phyloP scores from a whole-genome alignment of 306 rosid genomes.

The Chamaecrista fasciculata region DNA sequence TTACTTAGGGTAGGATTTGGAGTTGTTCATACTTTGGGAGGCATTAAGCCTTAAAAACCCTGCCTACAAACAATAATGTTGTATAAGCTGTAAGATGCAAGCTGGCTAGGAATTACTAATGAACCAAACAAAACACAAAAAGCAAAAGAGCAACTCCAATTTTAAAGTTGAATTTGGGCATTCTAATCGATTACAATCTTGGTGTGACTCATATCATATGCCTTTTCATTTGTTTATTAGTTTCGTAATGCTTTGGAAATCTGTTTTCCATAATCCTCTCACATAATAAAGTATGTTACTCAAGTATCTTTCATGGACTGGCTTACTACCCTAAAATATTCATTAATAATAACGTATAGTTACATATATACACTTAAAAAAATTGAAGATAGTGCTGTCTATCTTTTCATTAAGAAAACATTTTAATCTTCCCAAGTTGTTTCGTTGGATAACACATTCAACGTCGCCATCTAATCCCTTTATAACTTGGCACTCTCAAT shows the following conservation, averaged over 20 bases:
- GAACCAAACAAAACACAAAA: constrained; percentile 37
- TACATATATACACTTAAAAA: not conserved
- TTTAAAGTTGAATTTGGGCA: constrained; percentile 20
- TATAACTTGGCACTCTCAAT: constrained; percentile 31
- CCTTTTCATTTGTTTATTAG: constrained; percentile 17
- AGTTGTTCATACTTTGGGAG: constrained; percentile 49
- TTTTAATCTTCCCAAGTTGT: constrained; percentile 35
- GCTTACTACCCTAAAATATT: constrained; percentile 7
- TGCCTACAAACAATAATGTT: constrained; percentile 24
- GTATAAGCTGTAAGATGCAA: constrained; percentile 32
- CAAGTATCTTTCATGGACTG: constrained; percentile 36
- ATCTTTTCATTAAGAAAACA: constrained; percentile 34
- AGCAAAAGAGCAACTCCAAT: constrained; percentile 10
- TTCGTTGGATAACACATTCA: constrained; percentile 37
- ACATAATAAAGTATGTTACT: constrained; percentile 33
- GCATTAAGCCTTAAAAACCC: constrained; percentile 43
- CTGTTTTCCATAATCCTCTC: not conserved
- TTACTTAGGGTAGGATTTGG: constrained; percentile 26
- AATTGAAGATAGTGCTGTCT: constrained; percentile 34
- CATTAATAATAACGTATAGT: not conserved
- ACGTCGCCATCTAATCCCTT: constrained; percentile 51
- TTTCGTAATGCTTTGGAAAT: constrained; percentile 27
- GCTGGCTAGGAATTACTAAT: constrained; percentile 11
- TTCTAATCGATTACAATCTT: constrained; percentile 10
- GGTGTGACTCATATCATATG: constrained; percentile 30